phyloP scores from a whole-genome alignment of 768 basidiomycete species.

The Fistulinella prunicolor region DNA sequence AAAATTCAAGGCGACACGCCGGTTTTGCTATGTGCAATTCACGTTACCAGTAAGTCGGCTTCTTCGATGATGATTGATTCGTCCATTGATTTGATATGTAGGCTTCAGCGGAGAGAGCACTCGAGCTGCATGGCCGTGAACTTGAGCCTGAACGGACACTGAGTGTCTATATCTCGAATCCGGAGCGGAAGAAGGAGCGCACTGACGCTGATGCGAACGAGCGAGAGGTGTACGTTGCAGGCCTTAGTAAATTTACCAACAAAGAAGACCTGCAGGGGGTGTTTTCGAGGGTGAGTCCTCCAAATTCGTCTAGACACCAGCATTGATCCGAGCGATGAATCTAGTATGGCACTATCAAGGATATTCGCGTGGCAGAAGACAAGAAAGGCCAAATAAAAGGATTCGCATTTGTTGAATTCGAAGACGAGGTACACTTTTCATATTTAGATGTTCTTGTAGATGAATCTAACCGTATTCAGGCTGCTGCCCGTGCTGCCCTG shows the following conservation, averaged over 20 bases:
- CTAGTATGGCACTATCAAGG: constrained; percentile 82
- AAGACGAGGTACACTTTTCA: constrained; percentile 56
- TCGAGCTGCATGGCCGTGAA: constrained; percentile 78
- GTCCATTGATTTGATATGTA: constrained; percentile 23
- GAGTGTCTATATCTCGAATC: constrained; percentile 86
- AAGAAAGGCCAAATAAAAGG: constrained; percentile 71
- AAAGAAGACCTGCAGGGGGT: constrained; percentile 76
- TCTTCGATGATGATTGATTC: not conserved
- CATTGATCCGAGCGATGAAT: not conserved
- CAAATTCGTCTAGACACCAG: not conserved
- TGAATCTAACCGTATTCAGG: constrained; percentile 39
- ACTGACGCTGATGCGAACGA: constrained; percentile 84
- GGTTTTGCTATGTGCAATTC: constrained; percentile 95
- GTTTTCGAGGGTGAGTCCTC: constrained; percentile 64
- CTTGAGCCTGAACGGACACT: constrained; percentile 65
- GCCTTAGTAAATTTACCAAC: constrained; percentile 73
- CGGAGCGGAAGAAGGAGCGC: constrained; percentile 84
- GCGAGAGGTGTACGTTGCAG: constrained; percentile 84
- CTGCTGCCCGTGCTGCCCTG: constrained; percentile 67
- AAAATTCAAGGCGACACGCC: constrained; percentile 85
- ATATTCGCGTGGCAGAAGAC: constrained; percentile 75
- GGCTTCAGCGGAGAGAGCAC: constrained; percentile 68
- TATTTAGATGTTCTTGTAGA: not conserved
- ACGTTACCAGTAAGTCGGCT: constrained; percentile 65
- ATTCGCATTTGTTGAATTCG: constrained; percentile 92